phyloP scores from a whole-genome alignment of 2,329 filamentous ascomycete species.

The Podosphaera fusca region DNA sequence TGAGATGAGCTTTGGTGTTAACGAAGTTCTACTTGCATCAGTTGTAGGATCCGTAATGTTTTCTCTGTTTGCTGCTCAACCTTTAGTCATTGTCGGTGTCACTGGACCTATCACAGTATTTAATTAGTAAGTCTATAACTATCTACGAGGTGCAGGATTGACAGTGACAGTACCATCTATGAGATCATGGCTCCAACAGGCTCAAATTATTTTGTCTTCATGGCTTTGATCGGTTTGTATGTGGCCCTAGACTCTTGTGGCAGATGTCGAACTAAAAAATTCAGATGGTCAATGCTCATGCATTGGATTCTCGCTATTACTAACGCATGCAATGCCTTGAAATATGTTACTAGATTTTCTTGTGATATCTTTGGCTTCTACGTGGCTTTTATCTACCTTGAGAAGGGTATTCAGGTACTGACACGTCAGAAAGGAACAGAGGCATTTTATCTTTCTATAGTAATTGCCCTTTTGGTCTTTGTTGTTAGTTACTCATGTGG shows the following conservation, averaged over 20 bases:
- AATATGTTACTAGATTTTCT: slow-evolving; percentile 74
- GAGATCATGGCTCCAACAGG: slow-evolving; percentile 61
- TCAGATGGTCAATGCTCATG: slow-evolving; percentile 58
- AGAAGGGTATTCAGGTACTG: slow-evolving; percentile 75
- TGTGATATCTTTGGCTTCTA: slow-evolving; percentile 92
- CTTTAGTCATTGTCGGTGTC: slow-evolving; percentile 74
- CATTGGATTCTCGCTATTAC: slow-evolving; percentile 67
- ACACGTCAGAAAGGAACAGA: slow-evolving; percentile 37
- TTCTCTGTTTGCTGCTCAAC: slow-evolving; percentile 56
- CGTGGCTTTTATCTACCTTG: slow-evolving; percentile 74
- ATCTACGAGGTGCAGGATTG: background rate
- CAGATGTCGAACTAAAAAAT: slow-evolving; percentile 5
- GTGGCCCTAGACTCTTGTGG: background rate
- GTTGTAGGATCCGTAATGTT: slow-evolving; percentile 69
- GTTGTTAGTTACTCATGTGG: slow-evolving; percentile 51
- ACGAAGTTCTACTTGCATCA: slow-evolving; percentile 71
- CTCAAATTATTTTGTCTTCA: slow-evolving; percentile 68
- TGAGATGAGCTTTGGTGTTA: slow-evolving; percentile 64
- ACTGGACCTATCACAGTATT: slow-evolving; percentile 84
- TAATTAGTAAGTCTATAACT: slow-evolving; percentile 40
- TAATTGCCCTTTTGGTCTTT: slow-evolving; percentile 4
- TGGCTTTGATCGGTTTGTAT: slow-evolving; percentile 67
- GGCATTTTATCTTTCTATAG: slow-evolving; percentile 50
- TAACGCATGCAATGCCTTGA: slow-evolving; percentile 73
- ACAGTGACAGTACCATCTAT: slow-evolving; percentile 55